Conservation (phyloP, 768 basidiomycete genomes). For the Clathrus columnatus region DNA sequence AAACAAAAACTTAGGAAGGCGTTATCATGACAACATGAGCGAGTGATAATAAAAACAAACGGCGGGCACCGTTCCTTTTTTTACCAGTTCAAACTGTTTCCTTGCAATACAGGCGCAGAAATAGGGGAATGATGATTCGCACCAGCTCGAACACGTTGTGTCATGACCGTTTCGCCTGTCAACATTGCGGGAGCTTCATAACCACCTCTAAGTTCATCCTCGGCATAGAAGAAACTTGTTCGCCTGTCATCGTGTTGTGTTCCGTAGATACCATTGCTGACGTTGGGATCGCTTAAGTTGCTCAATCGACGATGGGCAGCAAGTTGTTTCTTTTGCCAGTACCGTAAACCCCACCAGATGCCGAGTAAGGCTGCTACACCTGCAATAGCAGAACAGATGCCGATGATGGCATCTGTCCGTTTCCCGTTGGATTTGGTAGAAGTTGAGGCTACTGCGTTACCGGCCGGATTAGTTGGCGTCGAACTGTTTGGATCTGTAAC, state of each 20-base stretch:
- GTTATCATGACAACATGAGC: neutral
- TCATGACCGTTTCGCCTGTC: slow-evolving; percentile 31
- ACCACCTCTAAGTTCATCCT: slow-evolving; percentile 67
- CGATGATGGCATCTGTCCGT: slow-evolving; percentile 81
- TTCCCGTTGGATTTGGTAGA: slow-evolving; percentile 22
- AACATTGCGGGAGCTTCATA: slow-evolving; percentile 25
- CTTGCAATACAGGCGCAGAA: slow-evolving; percentile 65
- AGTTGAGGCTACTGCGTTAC: slow-evolving; percentile 9
- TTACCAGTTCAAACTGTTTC: slow-evolving; percentile 86
- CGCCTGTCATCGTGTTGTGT: slow-evolving; percentile 35
- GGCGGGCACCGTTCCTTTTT: neutral
- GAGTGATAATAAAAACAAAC: neutral
- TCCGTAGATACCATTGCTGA: slow-evolving; percentile 44
- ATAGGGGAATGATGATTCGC: slow-evolving; percentile 35
- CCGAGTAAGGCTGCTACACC: slow-evolving; percentile 67
- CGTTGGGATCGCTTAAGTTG: slow-evolving; percentile 72
- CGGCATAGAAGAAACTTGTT: slow-evolving; percentile 79
- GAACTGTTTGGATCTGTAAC: slow-evolving; percentile 32
- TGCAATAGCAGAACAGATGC: slow-evolving; percentile 78
- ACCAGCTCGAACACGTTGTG: slow-evolving; percentile 49
- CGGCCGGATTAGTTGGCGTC: slow-evolving; percentile 11
- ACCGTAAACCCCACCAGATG: slow-evolving; percentile 61
- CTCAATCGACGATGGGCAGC: slow-evolving; percentile 66
- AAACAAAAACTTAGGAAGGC: neutral
- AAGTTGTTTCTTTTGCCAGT: slow-evolving; percentile 57